Evolutionary conservation across 2,329 filamentous ascomycete species (phyloP).

Genomic region (Penicillium sp.): DNA sequence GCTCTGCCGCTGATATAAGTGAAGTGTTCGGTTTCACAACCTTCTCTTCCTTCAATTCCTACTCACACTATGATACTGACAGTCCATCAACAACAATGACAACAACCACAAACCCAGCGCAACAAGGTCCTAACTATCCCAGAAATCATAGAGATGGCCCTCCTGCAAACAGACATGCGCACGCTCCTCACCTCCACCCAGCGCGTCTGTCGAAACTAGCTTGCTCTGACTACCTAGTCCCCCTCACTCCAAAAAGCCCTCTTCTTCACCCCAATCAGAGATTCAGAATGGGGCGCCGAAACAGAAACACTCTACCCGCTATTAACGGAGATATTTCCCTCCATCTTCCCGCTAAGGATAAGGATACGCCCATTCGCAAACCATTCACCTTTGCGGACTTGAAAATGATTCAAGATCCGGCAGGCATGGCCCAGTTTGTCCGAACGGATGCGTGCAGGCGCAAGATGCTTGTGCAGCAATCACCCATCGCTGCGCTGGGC

Average conservation of each 20-base stretch:
- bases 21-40: too few species aligned
- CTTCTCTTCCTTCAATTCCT: background rate
- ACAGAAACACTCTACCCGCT: conserved; percentile 2
- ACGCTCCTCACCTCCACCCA: conserved; percentile 12
- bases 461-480: conserved; percentile 13
- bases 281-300: background rate
- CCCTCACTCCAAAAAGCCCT: conserved; percentile 7
- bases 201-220: conserved; percentile 8
- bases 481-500: background rate
- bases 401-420: background rate
- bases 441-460: conserved; percentile 10
- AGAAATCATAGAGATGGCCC: conserved; percentile 13
- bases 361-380: background rate
- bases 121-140: background rate
- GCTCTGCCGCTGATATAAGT: background rate
- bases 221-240: conserved; percentile 1
- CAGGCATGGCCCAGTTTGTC: background rate
- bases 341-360: background rate
- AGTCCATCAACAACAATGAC: background rate
- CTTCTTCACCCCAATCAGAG: conserved; percentile 9
- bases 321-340: conserved; percentile 1
- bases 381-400: background rate
- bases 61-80: background rate
- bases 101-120: background rate
- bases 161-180: conserved; percentile 7